Evolutionary conservation across 2,329 filamentous ascomycete genomes (phyloP).

Genomic region (Onygena corvina): DNA sequence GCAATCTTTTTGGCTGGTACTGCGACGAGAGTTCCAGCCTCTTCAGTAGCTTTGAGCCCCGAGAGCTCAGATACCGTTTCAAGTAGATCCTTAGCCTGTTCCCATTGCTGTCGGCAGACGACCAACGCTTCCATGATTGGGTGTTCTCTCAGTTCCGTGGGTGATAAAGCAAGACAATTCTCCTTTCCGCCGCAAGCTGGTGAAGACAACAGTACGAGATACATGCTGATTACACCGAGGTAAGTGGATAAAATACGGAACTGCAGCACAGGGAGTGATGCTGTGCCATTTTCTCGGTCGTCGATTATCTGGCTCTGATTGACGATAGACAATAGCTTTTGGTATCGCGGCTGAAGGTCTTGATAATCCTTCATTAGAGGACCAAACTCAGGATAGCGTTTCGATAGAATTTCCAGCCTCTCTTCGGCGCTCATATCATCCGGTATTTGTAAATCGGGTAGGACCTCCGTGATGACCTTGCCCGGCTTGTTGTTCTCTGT

Average conservation of each 20-base stretch:
- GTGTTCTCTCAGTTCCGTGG: constrained; percentile 74
- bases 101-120: constrained; percentile 70
- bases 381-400: constrained; percentile 85
- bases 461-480: constrained; percentile 67
- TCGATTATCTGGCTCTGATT: constrained; percentile 40
- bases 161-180: constrained; percentile 51
- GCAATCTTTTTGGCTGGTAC: background rate
- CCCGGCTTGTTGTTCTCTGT: constrained; percentile 36
- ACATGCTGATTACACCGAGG: constrained; percentile 75
- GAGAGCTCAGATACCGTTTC: constrained; percentile 11
- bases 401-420: constrained; percentile 59
- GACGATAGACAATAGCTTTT: constrained; percentile 48
- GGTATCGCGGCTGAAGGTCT: constrained; percentile 51
- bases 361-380: constrained; percentile 69
- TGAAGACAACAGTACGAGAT: constrained; percentile 86
- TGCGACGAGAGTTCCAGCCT: background rate
- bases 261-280: constrained; percentile 51
- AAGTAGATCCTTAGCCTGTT: constrained; percentile 38
- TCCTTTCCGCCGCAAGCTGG: constrained; percentile 51
- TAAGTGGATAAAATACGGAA: constrained; percentile 75
- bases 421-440: constrained; percentile 67
- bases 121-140: constrained; percentile 78
- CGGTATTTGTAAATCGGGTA: constrained; percentile 71
- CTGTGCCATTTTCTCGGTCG: constrained; percentile 25
- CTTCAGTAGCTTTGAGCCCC: constrained; percentile 8